phyloP scores from a whole-genome alignment of 2,329 filamentous ascomycete species.

The Neurospora crassa region DNA sequence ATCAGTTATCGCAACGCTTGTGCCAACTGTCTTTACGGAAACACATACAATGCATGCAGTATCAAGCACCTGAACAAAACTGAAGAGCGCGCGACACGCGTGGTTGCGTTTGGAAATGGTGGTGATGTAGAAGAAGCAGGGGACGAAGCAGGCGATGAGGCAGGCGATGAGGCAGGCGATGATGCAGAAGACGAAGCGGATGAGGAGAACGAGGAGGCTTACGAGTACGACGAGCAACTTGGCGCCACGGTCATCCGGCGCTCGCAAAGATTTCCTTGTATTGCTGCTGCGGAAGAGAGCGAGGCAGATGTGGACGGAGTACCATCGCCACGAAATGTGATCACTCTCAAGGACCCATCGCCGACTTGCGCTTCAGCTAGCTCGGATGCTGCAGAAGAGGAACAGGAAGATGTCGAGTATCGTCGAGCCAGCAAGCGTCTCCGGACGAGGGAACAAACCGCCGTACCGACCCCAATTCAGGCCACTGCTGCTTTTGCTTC shows the following conservation, averaged over 20 bases:
- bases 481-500: background rate
- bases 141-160: background rate
- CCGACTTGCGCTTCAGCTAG: background rate
- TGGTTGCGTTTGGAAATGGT: background rate
- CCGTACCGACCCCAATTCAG: background rate
- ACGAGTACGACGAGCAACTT: background rate
- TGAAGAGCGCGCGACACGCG: background rate
- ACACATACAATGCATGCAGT: constrained; percentile 4
- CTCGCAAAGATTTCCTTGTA: background rate
- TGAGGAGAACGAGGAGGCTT: background rate
- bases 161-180: background rate
- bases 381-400: background rate
- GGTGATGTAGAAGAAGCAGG: background rate
- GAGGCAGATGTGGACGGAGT: background rate
- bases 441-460: background rate
- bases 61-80: background rate
- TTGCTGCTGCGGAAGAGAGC: background rate
- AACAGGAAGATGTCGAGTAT: background rate
- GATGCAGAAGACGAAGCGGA: background rate
- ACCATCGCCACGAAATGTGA: background rate
- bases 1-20: constrained; percentile 2
- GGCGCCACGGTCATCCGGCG: background rate
- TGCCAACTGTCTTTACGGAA: constrained; percentile 7
- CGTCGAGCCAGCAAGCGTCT: background rate
- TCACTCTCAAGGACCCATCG: background rate